phyloP scores from a whole-genome alignment of 371 early-diverging fungal species.

The Syncephalastrum sp. region DNA sequence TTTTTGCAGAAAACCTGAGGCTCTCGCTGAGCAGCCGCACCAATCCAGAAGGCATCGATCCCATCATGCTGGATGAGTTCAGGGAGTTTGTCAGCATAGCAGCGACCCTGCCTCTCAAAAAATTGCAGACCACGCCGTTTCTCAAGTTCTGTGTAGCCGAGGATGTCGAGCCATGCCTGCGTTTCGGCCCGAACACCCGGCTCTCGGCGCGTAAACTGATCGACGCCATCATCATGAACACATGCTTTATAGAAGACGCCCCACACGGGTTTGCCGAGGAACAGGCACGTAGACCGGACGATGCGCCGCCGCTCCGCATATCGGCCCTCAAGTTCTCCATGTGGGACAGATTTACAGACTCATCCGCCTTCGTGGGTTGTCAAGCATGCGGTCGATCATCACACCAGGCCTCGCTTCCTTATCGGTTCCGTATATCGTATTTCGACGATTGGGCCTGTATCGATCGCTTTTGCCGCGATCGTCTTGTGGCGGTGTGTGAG shows the following conservation, averaged over 20 bases:
- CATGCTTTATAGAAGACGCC: constrained; percentile 71
- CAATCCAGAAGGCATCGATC: constrained; percentile 45
- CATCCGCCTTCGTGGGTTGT: constrained; percentile 62
- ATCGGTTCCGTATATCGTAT: constrained; percentile 78
- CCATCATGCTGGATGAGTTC: constrained; percentile 74
- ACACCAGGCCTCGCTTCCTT: constrained; percentile 51
- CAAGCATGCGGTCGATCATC: constrained; percentile 82
- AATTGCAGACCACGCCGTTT: constrained; percentile 73
- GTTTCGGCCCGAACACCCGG: constrained; percentile 87
- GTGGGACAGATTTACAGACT: constrained; percentile 65
- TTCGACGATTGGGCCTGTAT: constrained; percentile 83
- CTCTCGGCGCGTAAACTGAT: constrained; percentile 82
- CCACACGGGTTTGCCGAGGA: constrained; percentile 71
- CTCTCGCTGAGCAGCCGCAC: constrained; percentile 1
- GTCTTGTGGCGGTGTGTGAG: constrained; percentile 88
- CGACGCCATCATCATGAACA: constrained; percentile 83
- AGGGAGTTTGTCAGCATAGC: constrained; percentile 71
- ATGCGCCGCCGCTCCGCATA: constrained; percentile 49
- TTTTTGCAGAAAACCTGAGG: constrained; percentile 8
- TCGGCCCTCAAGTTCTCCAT: constrained; percentile 58
- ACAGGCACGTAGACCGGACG: constrained; percentile 46
- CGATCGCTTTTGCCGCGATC: constrained; percentile 84
- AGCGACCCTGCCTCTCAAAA: constrained; percentile 55
- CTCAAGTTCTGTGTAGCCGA: constrained; percentile 83
- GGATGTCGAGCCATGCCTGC: constrained; percentile 87